These are phyloP conservation scores for Paraleonurus japonicus DNA, from an alignment of 257 asterid species.

Conservation along the genomic window DNA sequence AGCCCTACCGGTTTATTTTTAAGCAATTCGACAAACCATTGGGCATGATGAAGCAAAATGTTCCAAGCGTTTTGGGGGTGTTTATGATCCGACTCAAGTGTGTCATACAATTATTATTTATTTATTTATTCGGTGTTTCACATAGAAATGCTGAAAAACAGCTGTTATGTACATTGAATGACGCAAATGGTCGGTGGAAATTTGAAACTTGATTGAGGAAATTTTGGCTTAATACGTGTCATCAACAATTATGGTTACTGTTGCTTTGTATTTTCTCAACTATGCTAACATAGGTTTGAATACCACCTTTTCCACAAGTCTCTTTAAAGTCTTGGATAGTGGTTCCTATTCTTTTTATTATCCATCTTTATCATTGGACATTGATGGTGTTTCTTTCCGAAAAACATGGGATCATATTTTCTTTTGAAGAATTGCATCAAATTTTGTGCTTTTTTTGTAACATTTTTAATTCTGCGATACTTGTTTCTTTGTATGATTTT, in stretches of 20 bases:
- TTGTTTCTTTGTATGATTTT: not conserved
- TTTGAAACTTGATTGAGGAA: conserved; percentile 7
- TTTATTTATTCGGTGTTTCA: not conserved
- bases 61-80: not conserved
- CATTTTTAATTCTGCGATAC: conserved; percentile 6
- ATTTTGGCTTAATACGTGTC: not conserved
- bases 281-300: not conserved
- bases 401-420: not conserved
- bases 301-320: not conserved
- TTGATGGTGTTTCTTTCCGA: not conserved
- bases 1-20: not conserved
- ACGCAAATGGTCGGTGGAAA: conserved; percentile 10
- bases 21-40: conserved; percentile 9
- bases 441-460: conserved; percentile 1
- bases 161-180: conserved; percentile 5
- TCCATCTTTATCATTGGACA: not conserved
- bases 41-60: not conserved
- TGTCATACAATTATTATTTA: not conserved
- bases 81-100: conserved; percentile 9
- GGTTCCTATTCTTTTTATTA: not conserved
- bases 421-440: not conserved
- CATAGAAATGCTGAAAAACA: conserved; percentile 7
- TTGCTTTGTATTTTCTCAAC: conserved; percentile 6
- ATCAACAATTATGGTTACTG: not conserved
- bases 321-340: not conserved